These are phyloP conservation scores for Pseudovirgaria hyperparasitica DNA, from an alignment of 2,329 filamentous ascomycete species.

Conservation along the genomic window DNA sequence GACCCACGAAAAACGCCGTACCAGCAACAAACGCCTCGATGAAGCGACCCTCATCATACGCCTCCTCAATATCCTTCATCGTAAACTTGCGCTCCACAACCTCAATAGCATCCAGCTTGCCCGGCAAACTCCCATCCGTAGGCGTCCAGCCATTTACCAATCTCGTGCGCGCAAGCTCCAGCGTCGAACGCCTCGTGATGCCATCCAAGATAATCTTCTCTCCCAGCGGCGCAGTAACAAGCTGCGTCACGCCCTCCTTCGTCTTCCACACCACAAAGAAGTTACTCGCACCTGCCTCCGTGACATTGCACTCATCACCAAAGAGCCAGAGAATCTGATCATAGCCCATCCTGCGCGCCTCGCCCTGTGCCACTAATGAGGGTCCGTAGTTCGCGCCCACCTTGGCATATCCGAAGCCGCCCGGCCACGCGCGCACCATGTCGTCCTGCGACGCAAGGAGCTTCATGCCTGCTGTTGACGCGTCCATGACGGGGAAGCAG, in stretches of 20 bases:
- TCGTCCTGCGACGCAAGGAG: slow-evolving; percentile 70
- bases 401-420: slow-evolving; percentile 85
- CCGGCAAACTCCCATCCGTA: slow-evolving; percentile 6
- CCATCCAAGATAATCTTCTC: slow-evolving; percentile 79
- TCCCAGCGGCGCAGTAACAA: slow-evolving; percentile 73
- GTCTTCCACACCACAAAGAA: slow-evolving; percentile 76
- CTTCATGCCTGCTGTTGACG: slow-evolving; percentile 37
- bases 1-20: slow-evolving; percentile 52
- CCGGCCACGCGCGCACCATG: slow-evolving; percentile 82
- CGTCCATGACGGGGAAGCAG: slow-evolving; percentile 33
- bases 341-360: slow-evolving; percentile 61
- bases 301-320: slow-evolving; percentile 62
- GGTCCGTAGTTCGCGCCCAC: slow-evolving; percentile 91
- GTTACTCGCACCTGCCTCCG: slow-evolving; percentile 84
- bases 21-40: slow-evolving; percentile 79
- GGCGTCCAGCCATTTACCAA: slow-evolving; percentile 28
- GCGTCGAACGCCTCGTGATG: slow-evolving; percentile 68
- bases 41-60: slow-evolving; percentile 60
- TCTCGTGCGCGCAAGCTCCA: slow-evolving; percentile 57
- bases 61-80: slow-evolving; percentile 64
- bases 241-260: slow-evolving; percentile 49
- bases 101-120: slow-evolving; percentile 37
- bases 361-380: slow-evolving; percentile 61
- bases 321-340: slow-evolving; percentile 94
- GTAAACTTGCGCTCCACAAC: slow-evolving; percentile 74